A percentile compares a stretch with the other conserved stretches of the same genome.
Conservation (phyloP, 352 stramenopile species). For the Elongisporangium undulatum region DNA sequence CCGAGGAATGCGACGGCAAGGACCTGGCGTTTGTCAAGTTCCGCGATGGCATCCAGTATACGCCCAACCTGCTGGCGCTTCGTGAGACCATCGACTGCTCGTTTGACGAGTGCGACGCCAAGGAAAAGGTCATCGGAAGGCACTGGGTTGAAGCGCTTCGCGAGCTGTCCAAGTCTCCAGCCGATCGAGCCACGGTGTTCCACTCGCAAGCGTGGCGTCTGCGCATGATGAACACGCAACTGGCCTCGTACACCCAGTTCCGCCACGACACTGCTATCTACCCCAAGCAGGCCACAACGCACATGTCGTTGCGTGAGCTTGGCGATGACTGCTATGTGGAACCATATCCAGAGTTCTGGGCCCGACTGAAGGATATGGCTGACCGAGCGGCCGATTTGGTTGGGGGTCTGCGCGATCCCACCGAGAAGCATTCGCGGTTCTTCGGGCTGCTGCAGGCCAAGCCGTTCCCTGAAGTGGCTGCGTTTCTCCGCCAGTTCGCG, state of each 20-base stretch:
- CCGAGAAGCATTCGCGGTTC: not conserved
- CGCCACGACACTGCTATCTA: conserved; percentile 20
- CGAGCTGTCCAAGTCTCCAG: conserved; percentile 10
- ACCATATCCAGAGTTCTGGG: conserved; percentile 15
- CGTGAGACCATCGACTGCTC: conserved; percentile 13
- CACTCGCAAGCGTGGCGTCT: conserved; percentile 10
- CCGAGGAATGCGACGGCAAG: not conserved
- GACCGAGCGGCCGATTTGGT: conserved; percentile 11
- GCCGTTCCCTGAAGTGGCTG: not conserved
- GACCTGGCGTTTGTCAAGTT: conserved; percentile 1
- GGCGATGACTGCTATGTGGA: conserved; percentile 13
- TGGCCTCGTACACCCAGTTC: conserved; percentile 17
- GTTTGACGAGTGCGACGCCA: conserved; percentile 2
- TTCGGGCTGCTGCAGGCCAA: not conserved
- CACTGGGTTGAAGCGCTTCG: conserved; percentile 15
- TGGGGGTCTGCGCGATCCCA: not conserved
- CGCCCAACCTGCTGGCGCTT: conserved; percentile 17
- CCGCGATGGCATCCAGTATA: conserved; percentile 11
- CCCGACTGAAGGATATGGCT: conserved; percentile 4
- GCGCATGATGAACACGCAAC: conserved; percentile 16
- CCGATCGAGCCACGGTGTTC: conserved; percentile 4
- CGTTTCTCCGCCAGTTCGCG: conserved; percentile 2
- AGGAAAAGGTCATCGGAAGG: conserved; percentile 2
- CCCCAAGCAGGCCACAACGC: conserved; percentile 13
- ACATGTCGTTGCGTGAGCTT: conserved; percentile 9